Percentiles rank a stretch among this genome's conserved stretches.
Evolutionary conservation across 768 basidiomycete species (phyloP).

Genomic region (Multifurca ochricompacta): DNA sequence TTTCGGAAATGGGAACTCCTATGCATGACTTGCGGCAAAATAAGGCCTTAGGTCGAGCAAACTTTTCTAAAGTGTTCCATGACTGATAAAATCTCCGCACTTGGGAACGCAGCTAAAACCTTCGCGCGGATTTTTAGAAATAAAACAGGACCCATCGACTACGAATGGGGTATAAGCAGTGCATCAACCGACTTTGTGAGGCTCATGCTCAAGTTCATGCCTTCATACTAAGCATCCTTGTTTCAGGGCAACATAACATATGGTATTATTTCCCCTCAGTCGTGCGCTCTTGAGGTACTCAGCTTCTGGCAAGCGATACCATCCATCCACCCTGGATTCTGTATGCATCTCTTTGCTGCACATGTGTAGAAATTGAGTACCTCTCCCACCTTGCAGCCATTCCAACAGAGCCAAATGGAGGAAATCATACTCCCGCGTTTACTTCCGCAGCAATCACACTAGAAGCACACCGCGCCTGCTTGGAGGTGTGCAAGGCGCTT

Average conservation of each 20-base stretch:
- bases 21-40: slow-evolving; percentile 62
- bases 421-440: slow-evolving; percentile 72
- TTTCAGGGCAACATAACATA: slow-evolving; percentile 68
- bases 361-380: not conserved
- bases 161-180: slow-evolving; percentile 56
- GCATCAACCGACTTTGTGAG: slow-evolving; percentile 83
- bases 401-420: slow-evolving; percentile 61
- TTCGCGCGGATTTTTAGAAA: slow-evolving; percentile 53
- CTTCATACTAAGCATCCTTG: not conserved
- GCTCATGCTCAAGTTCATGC: slow-evolving; percentile 5
- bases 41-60: slow-evolving; percentile 42
- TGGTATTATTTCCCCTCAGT: slow-evolving; percentile 33
- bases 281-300: not conserved
- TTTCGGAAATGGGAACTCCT: slow-evolving; percentile 29
- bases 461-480: slow-evolving; percentile 55
- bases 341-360: slow-evolving; percentile 27
- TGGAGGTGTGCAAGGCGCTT: slow-evolving; percentile 62
- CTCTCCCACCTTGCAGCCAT: slow-evolving; percentile 44
- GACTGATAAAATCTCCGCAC: not conserved
- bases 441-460: slow-evolving; percentile 51
- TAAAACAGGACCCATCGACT: slow-evolving; percentile 55
- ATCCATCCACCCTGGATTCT: slow-evolving; percentile 66
- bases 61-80: not conserved
- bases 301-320: slow-evolving; percentile 40
- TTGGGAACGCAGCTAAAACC: slow-evolving; percentile 42